phyloP scores from a whole-genome alignment of 2,329 filamentous ascomycete species.

The Aspergillus sp. region DNA sequence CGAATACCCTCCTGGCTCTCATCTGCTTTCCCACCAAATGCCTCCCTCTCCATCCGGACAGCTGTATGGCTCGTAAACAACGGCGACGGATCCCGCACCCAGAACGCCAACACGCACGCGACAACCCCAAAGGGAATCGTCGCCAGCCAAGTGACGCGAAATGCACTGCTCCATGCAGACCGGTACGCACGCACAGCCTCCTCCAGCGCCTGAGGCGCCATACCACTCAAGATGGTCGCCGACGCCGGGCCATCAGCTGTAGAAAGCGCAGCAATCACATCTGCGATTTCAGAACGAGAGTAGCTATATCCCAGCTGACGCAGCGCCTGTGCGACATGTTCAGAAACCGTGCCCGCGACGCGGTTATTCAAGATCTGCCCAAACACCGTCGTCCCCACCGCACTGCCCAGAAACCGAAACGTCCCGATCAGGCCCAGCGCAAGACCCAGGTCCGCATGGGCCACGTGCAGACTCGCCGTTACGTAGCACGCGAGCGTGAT shows the following conservation, averaged over 20 bases:
- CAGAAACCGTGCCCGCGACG: neutral
- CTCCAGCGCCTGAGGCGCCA: neutral
- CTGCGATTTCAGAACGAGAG: too few species aligned
- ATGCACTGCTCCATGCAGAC: neutral
- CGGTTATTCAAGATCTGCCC: conserved; percentile 1
- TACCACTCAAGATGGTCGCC: too few species aligned
- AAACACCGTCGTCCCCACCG: neutral
- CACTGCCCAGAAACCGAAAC: neutral
- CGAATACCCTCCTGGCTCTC: too few species aligned
- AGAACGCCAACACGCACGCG: neutral
- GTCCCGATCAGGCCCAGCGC: neutral
- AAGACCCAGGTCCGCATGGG: conserved; percentile 3
- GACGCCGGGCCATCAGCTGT: too few species aligned
- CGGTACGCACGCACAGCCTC: neutral
- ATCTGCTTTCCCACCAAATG: neutral
- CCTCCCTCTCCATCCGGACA: neutral
- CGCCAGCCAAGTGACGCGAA: neutral
- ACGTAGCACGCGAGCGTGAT: neutral
- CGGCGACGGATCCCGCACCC: neutral
- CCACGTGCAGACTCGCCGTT: neutral
- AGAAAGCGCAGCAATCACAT: too few species aligned
- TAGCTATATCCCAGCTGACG: too few species aligned
- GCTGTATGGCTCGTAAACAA: neutral
- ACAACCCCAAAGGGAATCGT: neutral
- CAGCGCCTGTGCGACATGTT: neutral